These are phyloP conservation scores for Xylona heveae DNA, from an alignment of 495 filamentous ascomycete genomes.

Conservation along the genomic window DNA sequence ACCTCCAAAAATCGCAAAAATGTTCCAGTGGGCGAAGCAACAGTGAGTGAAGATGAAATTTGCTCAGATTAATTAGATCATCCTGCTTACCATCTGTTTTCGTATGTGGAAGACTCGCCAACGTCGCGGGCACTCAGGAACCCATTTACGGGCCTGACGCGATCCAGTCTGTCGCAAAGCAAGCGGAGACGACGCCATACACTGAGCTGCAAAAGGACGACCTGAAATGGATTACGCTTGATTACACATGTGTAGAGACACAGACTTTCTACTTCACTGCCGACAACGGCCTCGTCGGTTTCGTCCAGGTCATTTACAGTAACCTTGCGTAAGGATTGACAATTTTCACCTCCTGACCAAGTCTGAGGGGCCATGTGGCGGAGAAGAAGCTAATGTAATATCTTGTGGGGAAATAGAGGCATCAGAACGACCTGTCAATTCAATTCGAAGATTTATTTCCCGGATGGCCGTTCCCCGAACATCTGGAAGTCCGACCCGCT, in stretches of 20 bases:
- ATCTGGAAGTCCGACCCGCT: constrained; percentile 69
- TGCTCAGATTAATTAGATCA: constrained; percentile 2
- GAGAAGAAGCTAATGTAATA: no score
- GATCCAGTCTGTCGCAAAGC: constrained; percentile 63
- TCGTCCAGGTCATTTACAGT: constrained; percentile 90
- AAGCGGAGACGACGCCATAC: constrained; percentile 59
- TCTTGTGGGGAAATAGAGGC: constrained; percentile 41
- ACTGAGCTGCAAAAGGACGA: constrained; percentile 57
- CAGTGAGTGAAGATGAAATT: constrained; percentile 25
- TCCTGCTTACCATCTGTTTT: constrained; percentile 3
- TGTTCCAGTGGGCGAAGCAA: constrained; percentile 54
- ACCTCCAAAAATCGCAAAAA: constrained; percentile 7
- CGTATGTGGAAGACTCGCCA: constrained; percentile 40
- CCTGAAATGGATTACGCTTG: constrained; percentile 59
- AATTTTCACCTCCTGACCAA: no score
- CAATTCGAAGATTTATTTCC: constrained; percentile 75
- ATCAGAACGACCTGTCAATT: constrained; percentile 80
- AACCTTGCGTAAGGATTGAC: constrained; percentile 64
- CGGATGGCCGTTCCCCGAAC: constrained; percentile 37
- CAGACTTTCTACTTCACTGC: constrained; percentile 83
- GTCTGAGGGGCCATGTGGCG: no score
- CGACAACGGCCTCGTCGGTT: constrained; percentile 51
- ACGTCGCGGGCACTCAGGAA: constrained; percentile 86
- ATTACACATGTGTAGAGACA: constrained; percentile 84
- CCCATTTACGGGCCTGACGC: constrained; percentile 87